Evolutionary conservation across 768 basidiomycete species (phyloP).

Genomic region (Mycena floridula): DNA sequence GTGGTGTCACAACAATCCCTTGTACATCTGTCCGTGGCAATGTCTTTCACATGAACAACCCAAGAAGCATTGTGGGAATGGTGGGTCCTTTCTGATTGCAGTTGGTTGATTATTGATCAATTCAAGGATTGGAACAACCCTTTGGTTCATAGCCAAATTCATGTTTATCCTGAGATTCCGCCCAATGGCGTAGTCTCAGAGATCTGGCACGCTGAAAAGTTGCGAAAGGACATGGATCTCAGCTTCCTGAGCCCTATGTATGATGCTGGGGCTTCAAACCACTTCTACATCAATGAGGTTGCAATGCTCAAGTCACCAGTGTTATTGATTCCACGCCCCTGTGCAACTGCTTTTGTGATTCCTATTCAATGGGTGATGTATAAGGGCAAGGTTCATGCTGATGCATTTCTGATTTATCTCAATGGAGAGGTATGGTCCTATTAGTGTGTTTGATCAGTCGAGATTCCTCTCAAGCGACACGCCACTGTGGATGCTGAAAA

Average conservation of each 20-base stretch:
- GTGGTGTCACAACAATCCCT: too few relatives aligned
- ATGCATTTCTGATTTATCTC: too few relatives aligned
- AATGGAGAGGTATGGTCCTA: too few relatives aligned
- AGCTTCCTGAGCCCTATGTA: conserved; percentile 8
- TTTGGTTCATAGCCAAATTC: conserved; percentile 8
- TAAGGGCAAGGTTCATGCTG: conserved; percentile 4
- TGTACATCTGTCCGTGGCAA: conserved; percentile 10
- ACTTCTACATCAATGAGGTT: conserved; percentile 17
- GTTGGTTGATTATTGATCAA: conserved; percentile 1
- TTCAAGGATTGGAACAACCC: conserved; percentile 13
- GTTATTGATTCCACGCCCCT: conserved; percentile 13
- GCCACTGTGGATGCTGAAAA: too few relatives aligned
- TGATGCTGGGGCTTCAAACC: conserved; percentile 1
- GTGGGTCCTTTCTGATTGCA: background rate
- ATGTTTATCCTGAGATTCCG: conserved; percentile 12
- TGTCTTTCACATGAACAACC: conserved; percentile 15
- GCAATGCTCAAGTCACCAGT: conserved; percentile 5
- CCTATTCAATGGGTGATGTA: conserved; percentile 13
- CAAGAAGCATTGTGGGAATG: conserved; percentile 4
- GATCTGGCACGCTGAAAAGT: conserved; percentile 12
- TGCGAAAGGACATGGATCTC: conserved; percentile 3
- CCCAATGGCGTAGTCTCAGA: conserved; percentile 8
- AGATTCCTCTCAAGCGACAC: too few relatives aligned
- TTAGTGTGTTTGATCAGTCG: too few relatives aligned
- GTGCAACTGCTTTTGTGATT: too few relatives aligned